Conservation (phyloP, 768 basidiomycete genomes). For the Lactifluus echinatus region DNA sequence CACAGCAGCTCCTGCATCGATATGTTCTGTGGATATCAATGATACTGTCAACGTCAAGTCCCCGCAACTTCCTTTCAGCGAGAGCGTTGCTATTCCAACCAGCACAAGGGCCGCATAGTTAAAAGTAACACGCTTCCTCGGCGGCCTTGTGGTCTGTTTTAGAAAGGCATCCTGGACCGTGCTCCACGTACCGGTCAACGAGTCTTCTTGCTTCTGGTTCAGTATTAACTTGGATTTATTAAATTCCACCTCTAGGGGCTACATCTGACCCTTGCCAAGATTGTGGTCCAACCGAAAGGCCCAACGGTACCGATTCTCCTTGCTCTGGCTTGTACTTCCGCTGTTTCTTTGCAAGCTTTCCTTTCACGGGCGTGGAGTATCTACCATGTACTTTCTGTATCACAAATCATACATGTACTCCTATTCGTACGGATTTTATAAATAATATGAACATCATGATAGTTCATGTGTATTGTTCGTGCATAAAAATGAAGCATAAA, state of each 20-base stretch:
- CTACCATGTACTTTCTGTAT: slow-evolving; percentile 17
- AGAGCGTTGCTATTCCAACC: slow-evolving; percentile 49
- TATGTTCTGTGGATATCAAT: slow-evolving; percentile 32
- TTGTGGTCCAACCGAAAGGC: slow-evolving; percentile 16
- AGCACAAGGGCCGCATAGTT: slow-evolving; percentile 30
- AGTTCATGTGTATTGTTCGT: neutral
- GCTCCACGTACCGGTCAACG: slow-evolving; percentile 8
- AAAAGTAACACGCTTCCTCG: neutral
- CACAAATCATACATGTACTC: slow-evolving; percentile 20
- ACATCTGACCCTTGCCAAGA: slow-evolving; percentile 18
- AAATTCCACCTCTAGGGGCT: slow-evolving; percentile 20
- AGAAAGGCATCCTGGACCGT: slow-evolving; percentile 5
- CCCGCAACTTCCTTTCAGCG: slow-evolving; percentile 46
- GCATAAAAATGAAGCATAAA: neutral
- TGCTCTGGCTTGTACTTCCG: slow-evolving; percentile 14
- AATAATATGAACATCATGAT: slow-evolving; percentile 19
- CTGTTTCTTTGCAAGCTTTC: slow-evolving; percentile 13
- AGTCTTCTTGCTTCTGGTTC: slow-evolving; percentile 18
- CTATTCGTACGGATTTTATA: slow-evolving; percentile 20
- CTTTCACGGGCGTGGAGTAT: slow-evolving; percentile 14
- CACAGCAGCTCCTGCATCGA: slow-evolving; percentile 25
- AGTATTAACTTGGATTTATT: slow-evolving; percentile 20
- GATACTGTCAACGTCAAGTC: slow-evolving; percentile 45
- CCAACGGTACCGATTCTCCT: slow-evolving; percentile 13
- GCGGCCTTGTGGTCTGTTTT: neutral